phyloP scores from a whole-genome alignment of 75 land plant species.

The Cupressus sempervirens region DNA sequence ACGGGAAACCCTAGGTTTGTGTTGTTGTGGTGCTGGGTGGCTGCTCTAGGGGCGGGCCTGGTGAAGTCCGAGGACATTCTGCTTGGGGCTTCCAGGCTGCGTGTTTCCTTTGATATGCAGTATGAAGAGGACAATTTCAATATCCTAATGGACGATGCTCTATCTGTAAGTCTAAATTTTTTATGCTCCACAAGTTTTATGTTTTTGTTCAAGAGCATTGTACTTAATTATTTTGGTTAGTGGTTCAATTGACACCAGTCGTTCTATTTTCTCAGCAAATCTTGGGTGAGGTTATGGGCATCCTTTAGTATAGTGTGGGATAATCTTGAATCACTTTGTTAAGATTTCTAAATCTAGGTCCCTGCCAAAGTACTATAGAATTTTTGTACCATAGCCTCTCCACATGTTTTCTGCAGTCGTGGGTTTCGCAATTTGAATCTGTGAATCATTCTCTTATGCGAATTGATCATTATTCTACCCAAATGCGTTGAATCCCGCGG shows the following conservation, averaged over 20 bases:
- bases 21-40: constrained; percentile 89
- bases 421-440: background rate
- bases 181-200: background rate
- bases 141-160: constrained; percentile 63
- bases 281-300: background rate
- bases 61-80: constrained; percentile 88
- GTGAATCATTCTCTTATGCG: background rate
- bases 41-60: constrained; percentile 91
- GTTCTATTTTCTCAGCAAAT: background rate
- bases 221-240: background rate
- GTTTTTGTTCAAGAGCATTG: background rate
- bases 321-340: background rate
- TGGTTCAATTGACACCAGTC: background rate
- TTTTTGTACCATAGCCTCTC: background rate
- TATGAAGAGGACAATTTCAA: constrained; percentile 78
- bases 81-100: constrained; percentile 72
- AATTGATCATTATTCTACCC: background rate
- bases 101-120: constrained; percentile 76
- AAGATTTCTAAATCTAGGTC: background rate
- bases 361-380: background rate
- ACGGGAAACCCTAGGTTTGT: constrained; percentile 86
- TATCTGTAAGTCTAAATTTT: constrained; percentile 38
- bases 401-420: background rate
- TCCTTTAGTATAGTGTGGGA: background rate
- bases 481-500: background rate